Base-by-base conservation (phyloP, 2,329 filamentous ascomycete genomes). In the Phialophora chinensis region DNA sequence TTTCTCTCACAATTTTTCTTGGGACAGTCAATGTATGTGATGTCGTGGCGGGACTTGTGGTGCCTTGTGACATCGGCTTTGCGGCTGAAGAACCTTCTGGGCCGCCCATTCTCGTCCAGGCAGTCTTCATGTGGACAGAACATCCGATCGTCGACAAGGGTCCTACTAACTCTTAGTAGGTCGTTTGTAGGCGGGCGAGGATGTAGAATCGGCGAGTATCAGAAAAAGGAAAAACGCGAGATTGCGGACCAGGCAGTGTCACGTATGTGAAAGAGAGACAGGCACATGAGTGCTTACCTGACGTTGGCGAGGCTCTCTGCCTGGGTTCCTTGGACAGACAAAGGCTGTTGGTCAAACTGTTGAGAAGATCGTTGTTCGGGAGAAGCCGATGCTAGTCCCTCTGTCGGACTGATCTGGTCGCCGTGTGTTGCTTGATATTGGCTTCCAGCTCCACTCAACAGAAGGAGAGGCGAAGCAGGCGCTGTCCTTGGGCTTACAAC, bases 41-140 rank as follows among this genome's bases (percentile, higher is more conserved):
- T 53, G 12, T 77, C 72, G 71, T 85, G 83, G 14, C 81, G 79
- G 56, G 78, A 81, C n/a, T 76, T 74, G 58, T 79, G 74, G 69
- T 85, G 84, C 6, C 83, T 81, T 68, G 81, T 80, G 11, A 85
- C 74, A 70, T 86, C 83, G 6, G 82, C 82, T 52, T 78, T 76
- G 54, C 83, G 81, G 17, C 77, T 79, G 73, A 84, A 83, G 44
- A 72, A 69, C 31, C 35, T 69, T 42, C 23, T 65, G 17, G 62
- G 66, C 2, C 35, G 23, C 27, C 68, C 68, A 8, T 63, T 29
- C 3, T 61, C 73, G 66, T 71, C 72, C 29, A 71, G 56, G 66
- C 75, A 79, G 27, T 68, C 66, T 4, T 64, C 54, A 59, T 72
- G 64, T 8, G 69, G 38, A 65, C 75, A 77, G 63, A 66, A 65